A percentile compares a stretch with the other conserved stretches of the same genome.
phyloP scores from a whole-genome alignment of 2,329 filamentous ascomycete genomes.

The Talaromyces sp. region DNA sequence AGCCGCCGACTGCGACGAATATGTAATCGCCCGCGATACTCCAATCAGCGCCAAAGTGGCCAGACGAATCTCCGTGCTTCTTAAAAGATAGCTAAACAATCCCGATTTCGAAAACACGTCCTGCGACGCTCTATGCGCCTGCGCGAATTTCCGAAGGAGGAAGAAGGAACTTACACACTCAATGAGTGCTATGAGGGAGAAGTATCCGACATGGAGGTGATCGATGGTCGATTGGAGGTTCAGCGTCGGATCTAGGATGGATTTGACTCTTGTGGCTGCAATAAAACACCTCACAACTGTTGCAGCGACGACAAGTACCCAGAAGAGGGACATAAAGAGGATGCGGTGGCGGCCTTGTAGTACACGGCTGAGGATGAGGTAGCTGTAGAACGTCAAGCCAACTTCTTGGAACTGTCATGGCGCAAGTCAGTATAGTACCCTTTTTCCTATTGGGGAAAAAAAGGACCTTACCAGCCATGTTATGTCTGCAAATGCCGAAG shows the following conservation, averaged over 20 bases:
- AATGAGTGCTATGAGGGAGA: background rate
- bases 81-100: background rate
- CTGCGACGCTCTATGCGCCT: background rate
- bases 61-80: background rate
- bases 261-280: background rate
- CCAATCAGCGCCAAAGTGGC: background rate
- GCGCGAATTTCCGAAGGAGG: background rate
- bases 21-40: background rate
- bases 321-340: background rate
- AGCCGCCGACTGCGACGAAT: background rate
- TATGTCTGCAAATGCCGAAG: background rate
- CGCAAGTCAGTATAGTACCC: background rate
- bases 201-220: background rate
- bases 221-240: background rate
- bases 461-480: background rate
- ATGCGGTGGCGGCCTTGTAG: background rate
- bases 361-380: background rate
- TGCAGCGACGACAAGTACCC: background rate
- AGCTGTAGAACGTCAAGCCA: conserved; percentile 5
- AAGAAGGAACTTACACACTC: background rate
- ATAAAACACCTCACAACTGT: background rate
- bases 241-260: background rate
- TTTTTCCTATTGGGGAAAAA: no score
- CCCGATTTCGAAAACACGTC: background rate
- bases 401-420: background rate